Percentiles rank a stretch among this genome's conserved stretches.
phyloP scores from a whole-genome alignment of 2,329 filamentous ascomycete species.

The Aspergillus ibericus region DNA sequence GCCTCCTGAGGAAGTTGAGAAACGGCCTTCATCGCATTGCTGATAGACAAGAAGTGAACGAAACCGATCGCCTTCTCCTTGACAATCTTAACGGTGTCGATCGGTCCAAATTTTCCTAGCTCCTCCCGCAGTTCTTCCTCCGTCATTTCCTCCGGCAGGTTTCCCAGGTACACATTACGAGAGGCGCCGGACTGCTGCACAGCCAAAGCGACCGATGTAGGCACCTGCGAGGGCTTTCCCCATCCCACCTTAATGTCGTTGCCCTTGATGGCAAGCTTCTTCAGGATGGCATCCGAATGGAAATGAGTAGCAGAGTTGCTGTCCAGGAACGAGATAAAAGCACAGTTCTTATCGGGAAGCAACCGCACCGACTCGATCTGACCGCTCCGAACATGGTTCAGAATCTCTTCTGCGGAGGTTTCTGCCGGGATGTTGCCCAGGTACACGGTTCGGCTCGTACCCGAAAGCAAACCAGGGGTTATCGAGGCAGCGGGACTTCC shows the following conservation, averaged over 20 bases:
- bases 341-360: conserved; percentile 98
- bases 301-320: conserved; percentile 98
- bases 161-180: conserved; percentile 94
- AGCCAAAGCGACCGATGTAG: conserved; percentile 93
- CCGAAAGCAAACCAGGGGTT: conserved; percentile 76
- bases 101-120: conserved; percentile 90
- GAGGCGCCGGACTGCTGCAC: conserved; percentile 97
- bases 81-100: conserved; percentile 97
- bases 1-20: conserved; percentile 92
- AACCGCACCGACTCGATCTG: conserved; percentile 99
- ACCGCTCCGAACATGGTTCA: conserved; percentile 92
- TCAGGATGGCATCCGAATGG: conserved; percentile 98
- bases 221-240: conserved; percentile 98
- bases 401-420: conserved; percentile 92
- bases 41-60: conserved; percentile 94
- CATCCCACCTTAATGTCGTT: conserved; percentile 99
- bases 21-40: conserved; percentile 97
- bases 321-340: conserved; percentile 98
- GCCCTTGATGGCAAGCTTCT: conserved; percentile 97
- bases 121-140: conserved; percentile 95
- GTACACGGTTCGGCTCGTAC: conserved; percentile 95
- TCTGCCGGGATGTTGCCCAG: conserved; percentile 98
- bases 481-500: conserved; percentile 71
- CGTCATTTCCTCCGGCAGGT: conserved; percentile 81
- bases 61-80: conserved; percentile 98